Base-by-base conservation (phyloP, 768 basidiomycete genomes). In the Rhizopogon sp. region DNA sequence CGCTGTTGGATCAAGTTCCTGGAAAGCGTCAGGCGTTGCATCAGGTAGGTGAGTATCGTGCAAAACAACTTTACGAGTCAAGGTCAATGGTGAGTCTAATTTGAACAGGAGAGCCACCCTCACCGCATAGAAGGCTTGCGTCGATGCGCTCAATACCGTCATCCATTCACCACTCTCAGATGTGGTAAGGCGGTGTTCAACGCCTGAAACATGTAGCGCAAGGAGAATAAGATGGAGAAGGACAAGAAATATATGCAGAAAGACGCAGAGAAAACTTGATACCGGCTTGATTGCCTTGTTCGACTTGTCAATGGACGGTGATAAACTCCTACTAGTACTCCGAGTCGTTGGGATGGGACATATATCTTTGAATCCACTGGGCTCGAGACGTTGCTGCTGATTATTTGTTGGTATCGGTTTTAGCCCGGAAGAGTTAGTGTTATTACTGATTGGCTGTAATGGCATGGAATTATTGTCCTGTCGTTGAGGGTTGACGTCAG, bases 1-100 rank as follows among this genome's bases (percentile, higher is more conserved):
- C n/a, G n/a, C n/a, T n/a, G n/a, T n/a, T n/a, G n/a, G n/a, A 35
- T 20, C 11, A 63, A 20, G 22, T 29, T 55, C 17, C 52, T 16
- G 37, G 42, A 43, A 37, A 63, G 39, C 16, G 55, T 41, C 31
- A 62, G 55, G 25, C 45, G 52, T 44, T 62, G 62, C 10, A 56
- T 55, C 13, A 56, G 25, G 28, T 47, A 51, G 13, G 62, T 53
- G 5, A 63, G 39, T 17, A 39, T 50, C 33, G 54, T 14, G 13
- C 52, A 41, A 45, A 57, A 62, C 16, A 62, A 16, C 62, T 62
- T 52, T 16, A 9, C 2, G 8, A 29, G 20, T 22, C n/a, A 47
- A 54, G 8, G 5, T 53, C 11, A 53, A 43, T 17, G 3, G 16
- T 5, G 16, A 3, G 14, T 20, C 5, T 17, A 4, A 35, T 33